Base-by-base conservation (phyloP, 371 early-diverging fungal species). In the Mucor circinelloides region DNA sequence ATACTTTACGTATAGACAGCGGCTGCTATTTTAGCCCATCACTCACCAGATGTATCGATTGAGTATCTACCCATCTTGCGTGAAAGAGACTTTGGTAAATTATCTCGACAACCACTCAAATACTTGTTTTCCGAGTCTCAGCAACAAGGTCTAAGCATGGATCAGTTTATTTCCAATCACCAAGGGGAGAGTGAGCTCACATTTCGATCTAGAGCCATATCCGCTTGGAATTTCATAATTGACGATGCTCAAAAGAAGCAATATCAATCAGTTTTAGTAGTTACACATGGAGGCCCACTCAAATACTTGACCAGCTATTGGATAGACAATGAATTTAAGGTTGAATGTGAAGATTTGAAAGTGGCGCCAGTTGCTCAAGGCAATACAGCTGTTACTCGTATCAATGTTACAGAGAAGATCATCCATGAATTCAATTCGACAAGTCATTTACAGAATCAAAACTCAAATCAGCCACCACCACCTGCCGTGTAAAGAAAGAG, bases 271-370 rank as follows among this genome's bases (percentile, higher is more conserved):
- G 62, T 82, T 13, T 38, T 82, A 25, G 67, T 82, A 1, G 75
- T 82, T 2, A 78, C 80, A 1, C 83, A 82, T 36, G 83, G 83
- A 23, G 83, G 83, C 0, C 74, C 74, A 23, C 66, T 82, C 17
- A 54, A 38, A 34, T 21, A 60, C 7, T 60, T 82, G 6, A 40
- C 68, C 1, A 38, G 17, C 4, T 68, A 68, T 55, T 80, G 80
- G 79, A 30, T 67, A 4, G 54, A 72, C 5, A 17, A 60, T 17
- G 68, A 52, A 7, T 62, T 60, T 7, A 58, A 71, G 32, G 15
- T 15, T 17, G 40, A 31, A 12, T 5, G 52, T 1, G 57, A 67
- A 9, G 34, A 34, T 12, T 6, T 62, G 6, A 46, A 54, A 17
- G 63, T 63, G 7, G n/a, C 15, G 6, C 42, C 27, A 1, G 50